These are phyloP conservation scores for Cunninghamia lanceolata DNA, from an alignment of 75 land plant species.

Conservation along the genomic window DNA sequence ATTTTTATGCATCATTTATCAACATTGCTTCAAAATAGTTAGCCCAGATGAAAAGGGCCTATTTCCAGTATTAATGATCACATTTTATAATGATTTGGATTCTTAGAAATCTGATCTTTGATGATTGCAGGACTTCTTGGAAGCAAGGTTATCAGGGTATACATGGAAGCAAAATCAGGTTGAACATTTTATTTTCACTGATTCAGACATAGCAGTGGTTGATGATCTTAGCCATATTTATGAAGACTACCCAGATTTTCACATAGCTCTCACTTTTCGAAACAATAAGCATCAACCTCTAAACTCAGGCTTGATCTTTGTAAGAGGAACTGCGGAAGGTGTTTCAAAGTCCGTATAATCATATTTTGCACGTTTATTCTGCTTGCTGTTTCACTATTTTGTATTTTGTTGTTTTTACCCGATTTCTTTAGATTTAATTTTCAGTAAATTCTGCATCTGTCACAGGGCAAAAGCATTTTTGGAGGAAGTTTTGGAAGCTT, in stretches of 20 bases:
- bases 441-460: neutral
- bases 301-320: conserved; percentile 85
- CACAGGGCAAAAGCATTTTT: conserved; percentile 74
- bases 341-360: conserved; percentile 40
- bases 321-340: conserved; percentile 75
- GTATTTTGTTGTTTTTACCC: neutral
- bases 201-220: conserved; percentile 85
- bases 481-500: conserved; percentile 64
- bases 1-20: neutral
- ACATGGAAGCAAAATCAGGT: conserved; percentile 8
- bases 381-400: neutral
- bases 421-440: neutral
- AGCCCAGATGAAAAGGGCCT: neutral
- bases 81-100: neutral
- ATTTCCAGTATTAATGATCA: neutral
- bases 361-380: neutral
- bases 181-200: conserved; percentile 76
- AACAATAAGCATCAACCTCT: conserved; percentile 91
- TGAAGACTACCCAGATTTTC: conserved; percentile 49
- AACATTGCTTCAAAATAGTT: neutral
- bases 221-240: conserved; percentile 67
- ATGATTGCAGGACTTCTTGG: conserved; percentile 57
- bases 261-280: conserved; percentile 89
- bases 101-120: neutral
- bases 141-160: conserved; percentile 27